A percentile compares a stretch with the other conserved stretches of the same genome.
These are phyloP conservation scores for Agastache rugosa DNA, from an alignment of 257 asterid species.

Conservation along the genomic window DNA sequence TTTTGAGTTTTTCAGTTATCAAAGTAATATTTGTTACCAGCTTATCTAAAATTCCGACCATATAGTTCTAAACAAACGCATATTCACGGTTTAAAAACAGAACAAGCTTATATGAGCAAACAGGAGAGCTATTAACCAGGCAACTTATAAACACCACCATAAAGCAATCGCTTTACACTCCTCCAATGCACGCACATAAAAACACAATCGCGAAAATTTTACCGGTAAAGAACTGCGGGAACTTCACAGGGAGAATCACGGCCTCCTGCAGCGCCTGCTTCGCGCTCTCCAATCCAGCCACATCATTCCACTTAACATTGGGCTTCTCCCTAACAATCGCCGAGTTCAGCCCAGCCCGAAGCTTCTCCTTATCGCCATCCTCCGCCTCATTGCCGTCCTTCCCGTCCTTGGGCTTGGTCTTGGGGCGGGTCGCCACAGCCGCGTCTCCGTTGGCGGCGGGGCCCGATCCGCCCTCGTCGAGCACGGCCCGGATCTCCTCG, in stretches of 20 bases:
- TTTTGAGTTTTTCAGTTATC: background rate
- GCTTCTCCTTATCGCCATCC: conserved; percentile 90
- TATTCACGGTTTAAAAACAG: background rate
- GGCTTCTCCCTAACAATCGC: conserved; percentile 97
- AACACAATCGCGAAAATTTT: conserved; percentile 14
- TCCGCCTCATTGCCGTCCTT: conserved; percentile 92
- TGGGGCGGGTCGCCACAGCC: conserved; percentile 85
- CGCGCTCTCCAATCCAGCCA: conserved; percentile 98
- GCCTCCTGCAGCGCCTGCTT: conserved; percentile 99
- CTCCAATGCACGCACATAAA: too few relatives aligned
- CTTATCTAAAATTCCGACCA: background rate
- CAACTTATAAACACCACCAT: background rate
- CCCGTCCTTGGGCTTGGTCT: conserved; percentile 86
- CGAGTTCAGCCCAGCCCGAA: conserved; percentile 84
- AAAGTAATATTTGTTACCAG: background rate
- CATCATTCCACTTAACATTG: conserved; percentile 96
- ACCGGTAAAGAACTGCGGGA: conserved; percentile 99
- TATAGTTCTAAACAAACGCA: background rate
- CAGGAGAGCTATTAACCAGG: conserved; percentile 15
- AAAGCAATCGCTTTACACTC: conserved; percentile 15
- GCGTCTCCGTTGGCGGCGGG: conserved; percentile 82
- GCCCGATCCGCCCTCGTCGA: conserved; percentile 92
- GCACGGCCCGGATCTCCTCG: conserved; percentile 92
- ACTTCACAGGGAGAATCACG: conserved; percentile 94
- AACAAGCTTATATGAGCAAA: background rate